These are phyloP conservation scores for Chlorokybus atmophyticus DNA, from an alignment of 139 green algal species.

Conservation along the genomic window DNA sequence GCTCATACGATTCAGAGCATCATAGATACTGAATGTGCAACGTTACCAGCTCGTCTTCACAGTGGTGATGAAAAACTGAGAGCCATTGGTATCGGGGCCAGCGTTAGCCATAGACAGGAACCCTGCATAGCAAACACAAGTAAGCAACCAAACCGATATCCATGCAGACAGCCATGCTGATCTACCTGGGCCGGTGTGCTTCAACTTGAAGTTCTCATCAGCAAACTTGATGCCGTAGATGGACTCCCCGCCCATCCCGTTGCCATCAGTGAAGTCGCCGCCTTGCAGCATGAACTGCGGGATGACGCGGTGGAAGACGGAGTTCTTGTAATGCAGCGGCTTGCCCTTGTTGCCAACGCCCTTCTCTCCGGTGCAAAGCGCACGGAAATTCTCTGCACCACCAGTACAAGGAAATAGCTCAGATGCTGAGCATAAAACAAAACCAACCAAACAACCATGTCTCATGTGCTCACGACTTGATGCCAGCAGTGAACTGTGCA, in stretches of 20 bases:
- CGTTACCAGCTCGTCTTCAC: background rate
- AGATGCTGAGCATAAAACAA: too few species aligned
- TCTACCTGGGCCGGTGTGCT: conserved; percentile 51
- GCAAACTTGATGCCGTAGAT: conserved; percentile 35
- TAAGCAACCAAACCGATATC: conserved; percentile 14
- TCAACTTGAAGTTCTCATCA: conserved; percentile 74
- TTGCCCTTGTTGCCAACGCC: conserved; percentile 25
- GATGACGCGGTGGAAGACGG: conserved; percentile 38
- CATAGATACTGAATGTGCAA: background rate
- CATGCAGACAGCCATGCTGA: too few species aligned
- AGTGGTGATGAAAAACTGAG: conserved; percentile 49
- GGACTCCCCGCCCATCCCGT: conserved; percentile 35
- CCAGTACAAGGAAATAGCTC: too few species aligned
- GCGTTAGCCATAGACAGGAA: conserved; percentile 37
- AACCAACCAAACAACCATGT: too few species aligned
- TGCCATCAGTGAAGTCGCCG: conserved; percentile 40
- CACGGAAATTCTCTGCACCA: conserved; percentile 33
- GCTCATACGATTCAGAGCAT: conserved; percentile 3
- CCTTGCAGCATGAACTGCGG: conserved; percentile 42
- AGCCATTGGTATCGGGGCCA: conserved; percentile 34
- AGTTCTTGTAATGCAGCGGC: conserved; percentile 36
- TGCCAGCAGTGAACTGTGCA: too few species aligned
- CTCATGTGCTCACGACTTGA: too few species aligned
- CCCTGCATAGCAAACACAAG: conserved; percentile 6
- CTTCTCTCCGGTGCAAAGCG: conserved; percentile 38